Evolutionary conservation across 2,329 filamentous ascomycete species (phyloP).

Genomic region (Penicillium sp.): DNA sequence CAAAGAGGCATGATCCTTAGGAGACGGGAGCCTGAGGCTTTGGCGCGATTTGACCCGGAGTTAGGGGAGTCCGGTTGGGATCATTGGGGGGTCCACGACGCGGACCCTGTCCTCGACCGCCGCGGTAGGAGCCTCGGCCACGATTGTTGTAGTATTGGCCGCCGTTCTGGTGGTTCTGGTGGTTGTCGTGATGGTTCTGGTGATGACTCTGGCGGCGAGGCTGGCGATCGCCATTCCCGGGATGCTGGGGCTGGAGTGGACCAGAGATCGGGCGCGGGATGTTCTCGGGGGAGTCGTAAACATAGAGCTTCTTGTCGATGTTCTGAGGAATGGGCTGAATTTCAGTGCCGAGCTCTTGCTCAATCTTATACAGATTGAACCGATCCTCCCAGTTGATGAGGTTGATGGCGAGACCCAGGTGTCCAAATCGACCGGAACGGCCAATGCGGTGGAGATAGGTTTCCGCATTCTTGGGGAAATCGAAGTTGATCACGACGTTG

Average conservation of each 20-base stretch:
- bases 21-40: slow-evolving; percentile 32
- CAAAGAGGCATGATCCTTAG: slow-evolving; percentile 13
- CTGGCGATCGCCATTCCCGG: slow-evolving; percentile 28
- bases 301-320: slow-evolving; percentile 97
- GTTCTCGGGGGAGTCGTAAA: slow-evolving; percentile 92
- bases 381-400: slow-evolving; percentile 99
- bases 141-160: slow-evolving; percentile 38
- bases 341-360: slow-evolving; percentile 93
- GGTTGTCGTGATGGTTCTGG: slow-evolving; percentile 30
- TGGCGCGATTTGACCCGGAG: slow-evolving; percentile 26
- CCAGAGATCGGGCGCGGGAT: slow-evolving; percentile 77
- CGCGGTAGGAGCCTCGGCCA: slow-evolving; percentile 41
- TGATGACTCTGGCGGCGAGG: slow-evolving; percentile 35
- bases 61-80: slow-evolving; percentile 24
- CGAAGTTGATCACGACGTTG: slow-evolving; percentile 99
- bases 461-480: slow-evolving; percentile 98
- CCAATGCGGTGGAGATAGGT: slow-evolving; percentile 98
- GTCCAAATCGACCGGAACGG: slow-evolving; percentile 92
- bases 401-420: slow-evolving; percentile 96
- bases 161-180: slow-evolving; percentile 28
- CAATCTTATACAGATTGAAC: slow-evolving; percentile 98
- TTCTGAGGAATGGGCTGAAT: slow-evolving; percentile 91
- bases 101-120: slow-evolving; percentile 42
- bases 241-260: slow-evolving; percentile 36
- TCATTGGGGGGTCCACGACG: slow-evolving; percentile 37